Conservation (phyloP, 768 basidiomycete species). For the Lentinus tigrinus region DNA sequence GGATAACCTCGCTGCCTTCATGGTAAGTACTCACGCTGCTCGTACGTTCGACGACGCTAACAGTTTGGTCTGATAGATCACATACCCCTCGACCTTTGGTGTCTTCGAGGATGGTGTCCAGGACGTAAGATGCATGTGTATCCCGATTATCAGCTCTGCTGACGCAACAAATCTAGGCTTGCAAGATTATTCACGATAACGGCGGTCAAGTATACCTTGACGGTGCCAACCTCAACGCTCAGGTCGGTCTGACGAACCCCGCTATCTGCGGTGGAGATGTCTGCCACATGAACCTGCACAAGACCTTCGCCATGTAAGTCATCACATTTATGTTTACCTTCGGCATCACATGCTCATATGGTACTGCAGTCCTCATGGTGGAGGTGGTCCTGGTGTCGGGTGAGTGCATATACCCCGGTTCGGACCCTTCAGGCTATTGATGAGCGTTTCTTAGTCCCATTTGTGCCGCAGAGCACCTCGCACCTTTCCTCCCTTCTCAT, state of each 20-base stretch:
- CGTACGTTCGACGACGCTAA: background rate
- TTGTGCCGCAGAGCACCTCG: conserved; percentile 89
- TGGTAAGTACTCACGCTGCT: conserved; percentile 50
- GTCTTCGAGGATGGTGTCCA: conserved; percentile 93
- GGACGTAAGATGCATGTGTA: conserved; percentile 44
- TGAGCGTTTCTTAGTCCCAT: conserved; percentile 57
- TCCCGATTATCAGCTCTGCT: background rate
- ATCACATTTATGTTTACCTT: background rate
- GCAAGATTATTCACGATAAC: conserved; percentile 89
- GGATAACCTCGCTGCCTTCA: conserved; percentile 91
- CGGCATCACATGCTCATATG: background rate
- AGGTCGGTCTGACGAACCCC: conserved; percentile 89
- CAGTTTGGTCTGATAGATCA: conserved; percentile 57
- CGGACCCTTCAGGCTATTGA: background rate
- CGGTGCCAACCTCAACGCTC: conserved; percentile 94
- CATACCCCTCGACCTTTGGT: conserved; percentile 96
- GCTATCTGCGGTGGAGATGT: conserved; percentile 97
- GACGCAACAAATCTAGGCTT: conserved; percentile 52
- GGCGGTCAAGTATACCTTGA: conserved; percentile 99
- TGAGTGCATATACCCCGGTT: conserved; percentile 32
- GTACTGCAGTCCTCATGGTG: conserved; percentile 82
- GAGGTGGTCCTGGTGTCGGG: conserved; percentile 96
- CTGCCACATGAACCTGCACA: conserved; percentile 97
- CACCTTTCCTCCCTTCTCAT: conserved; percentile 92
- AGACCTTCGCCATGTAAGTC: conserved; percentile 90